These are phyloP conservation scores for Dendrostoma leiphaemia DNA, from an alignment of 2,329 filamentous ascomycete genomes.

Conservation along the genomic window DNA sequence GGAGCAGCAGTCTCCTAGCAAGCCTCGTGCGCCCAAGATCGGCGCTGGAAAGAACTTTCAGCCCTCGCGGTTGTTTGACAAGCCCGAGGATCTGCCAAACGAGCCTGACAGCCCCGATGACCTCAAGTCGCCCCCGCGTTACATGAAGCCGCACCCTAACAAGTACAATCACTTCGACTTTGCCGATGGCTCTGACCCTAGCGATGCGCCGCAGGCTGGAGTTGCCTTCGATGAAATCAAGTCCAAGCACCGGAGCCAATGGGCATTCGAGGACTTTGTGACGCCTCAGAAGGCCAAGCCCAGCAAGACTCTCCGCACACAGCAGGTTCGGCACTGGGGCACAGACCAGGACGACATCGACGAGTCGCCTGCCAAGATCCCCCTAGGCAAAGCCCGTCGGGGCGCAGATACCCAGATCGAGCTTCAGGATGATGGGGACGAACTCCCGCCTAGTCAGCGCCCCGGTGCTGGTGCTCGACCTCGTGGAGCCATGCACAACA, in stretches of 20 bases:
- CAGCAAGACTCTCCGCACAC: constrained; percentile 57
- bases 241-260: constrained; percentile 70
- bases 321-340: constrained; percentile 78
- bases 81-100: constrained; percentile 39
- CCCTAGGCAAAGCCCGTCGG: constrained; percentile 65
- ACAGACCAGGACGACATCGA: constrained; percentile 63
- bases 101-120: constrained; percentile 42
- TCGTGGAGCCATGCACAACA: constrained; percentile 61
- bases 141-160: constrained; percentile 66
- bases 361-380: constrained; percentile 52
- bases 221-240: constrained; percentile 41
- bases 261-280: constrained; percentile 84
- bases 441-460: constrained; percentile 53
- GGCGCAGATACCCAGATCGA: constrained; percentile 84
- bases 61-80: constrained; percentile 63
- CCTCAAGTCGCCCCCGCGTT: constrained; percentile 38
- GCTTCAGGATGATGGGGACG: constrained; percentile 74
- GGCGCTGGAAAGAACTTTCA: constrained; percentile 62
- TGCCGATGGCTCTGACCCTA: constrained; percentile 59
- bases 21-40: constrained; percentile 46
- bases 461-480: constrained; percentile 41
- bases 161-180: constrained; percentile 89
- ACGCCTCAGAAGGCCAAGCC: constrained; percentile 74
- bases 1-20: constrained; percentile 52
- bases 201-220: constrained; percentile 44